Evolutionary conservation across 257 asterid genomes (phyloP).

Genomic region (Ocimum tenuiflorum): DNA sequence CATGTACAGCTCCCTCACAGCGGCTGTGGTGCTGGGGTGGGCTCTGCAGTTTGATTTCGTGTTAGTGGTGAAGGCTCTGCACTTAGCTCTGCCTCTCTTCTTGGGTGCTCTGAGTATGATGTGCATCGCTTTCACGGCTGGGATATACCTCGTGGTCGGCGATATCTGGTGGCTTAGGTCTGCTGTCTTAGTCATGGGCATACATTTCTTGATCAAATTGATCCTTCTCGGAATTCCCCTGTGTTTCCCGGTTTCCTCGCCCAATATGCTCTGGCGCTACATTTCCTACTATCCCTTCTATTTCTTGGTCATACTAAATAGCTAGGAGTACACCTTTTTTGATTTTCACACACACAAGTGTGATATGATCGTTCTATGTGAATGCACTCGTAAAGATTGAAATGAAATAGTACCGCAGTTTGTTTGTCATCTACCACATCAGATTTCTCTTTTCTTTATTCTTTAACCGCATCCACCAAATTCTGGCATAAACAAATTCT

Average conservation of each 20-base stretch:
- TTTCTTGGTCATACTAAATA: not conserved
- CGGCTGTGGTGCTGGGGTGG: constrained; percentile 28
- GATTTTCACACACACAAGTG: too few relatives aligned
- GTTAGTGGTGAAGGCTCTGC: constrained; percentile 16
- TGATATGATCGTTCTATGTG: too few relatives aligned
- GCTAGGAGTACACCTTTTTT: not conserved
- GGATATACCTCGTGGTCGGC: constrained; percentile 28
- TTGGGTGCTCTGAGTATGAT: constrained; percentile 31
- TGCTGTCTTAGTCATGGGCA: constrained; percentile 24
- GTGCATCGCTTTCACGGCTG: constrained; percentile 37
- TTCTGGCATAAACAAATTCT: not conserved
- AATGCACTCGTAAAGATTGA: too few relatives aligned
- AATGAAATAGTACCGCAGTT: too few relatives aligned
- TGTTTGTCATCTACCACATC: too few relatives aligned
- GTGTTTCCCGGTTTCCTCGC: not conserved
- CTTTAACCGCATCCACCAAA: too few relatives aligned
- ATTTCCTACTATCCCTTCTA: not conserved
- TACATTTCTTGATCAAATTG: constrained; percentile 5
- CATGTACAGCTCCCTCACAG: constrained; percentile 30
- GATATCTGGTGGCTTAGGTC: constrained; percentile 32
- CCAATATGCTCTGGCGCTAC: not conserved
- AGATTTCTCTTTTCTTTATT: too few relatives aligned
- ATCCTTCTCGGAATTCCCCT: not conserved
- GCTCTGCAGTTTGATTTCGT: constrained; percentile 28
- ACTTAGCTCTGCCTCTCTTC: constrained; percentile 22